Evolutionary conservation across 2,329 filamentous ascomycete genomes (phyloP).

Genomic region (Pseudogymnoascus sp.): DNA sequence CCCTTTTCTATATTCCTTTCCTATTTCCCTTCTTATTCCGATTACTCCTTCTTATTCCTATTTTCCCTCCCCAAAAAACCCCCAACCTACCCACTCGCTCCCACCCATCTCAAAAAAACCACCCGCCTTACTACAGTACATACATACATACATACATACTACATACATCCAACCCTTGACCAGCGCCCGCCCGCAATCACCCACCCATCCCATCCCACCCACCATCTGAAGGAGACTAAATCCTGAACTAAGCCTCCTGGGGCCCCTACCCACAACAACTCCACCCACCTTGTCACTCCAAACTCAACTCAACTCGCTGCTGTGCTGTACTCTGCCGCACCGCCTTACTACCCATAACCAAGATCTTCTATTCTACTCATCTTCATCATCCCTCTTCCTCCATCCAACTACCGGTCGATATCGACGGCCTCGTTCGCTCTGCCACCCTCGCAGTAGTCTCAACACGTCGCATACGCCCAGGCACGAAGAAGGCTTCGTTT

Average conservation of each 20-base stretch:
- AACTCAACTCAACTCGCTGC: too few relatives aligned
- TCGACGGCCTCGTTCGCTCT: background rate
- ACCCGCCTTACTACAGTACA: background rate
- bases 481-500: background rate
- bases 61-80: background rate
- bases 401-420: background rate
- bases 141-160: too few relatives aligned
- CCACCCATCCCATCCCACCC: background rate
- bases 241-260: constrained; percentile 7
- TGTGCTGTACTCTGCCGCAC: constrained; percentile 8
- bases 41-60: too few relatives aligned
- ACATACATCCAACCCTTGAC: background rate
- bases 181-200: constrained; percentile 3
- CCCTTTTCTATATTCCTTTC: background rate
- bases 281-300: constrained; percentile 6
- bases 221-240: constrained; percentile 1
- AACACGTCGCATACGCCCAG: background rate
- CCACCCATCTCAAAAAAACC: too few relatives aligned
- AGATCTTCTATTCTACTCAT: constrained; percentile 5
- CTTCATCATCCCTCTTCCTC: background rate
- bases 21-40: too few relatives aligned
- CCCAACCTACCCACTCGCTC: background rate
- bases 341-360: constrained; percentile 6
- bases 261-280: constrained; percentile 3
- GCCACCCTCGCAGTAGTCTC: background rate